Percentiles rank a stretch among this genome's conserved stretches.
Conservation (phyloP, 1,284 basidiomycete species). For the Boletus sp. region DNA sequence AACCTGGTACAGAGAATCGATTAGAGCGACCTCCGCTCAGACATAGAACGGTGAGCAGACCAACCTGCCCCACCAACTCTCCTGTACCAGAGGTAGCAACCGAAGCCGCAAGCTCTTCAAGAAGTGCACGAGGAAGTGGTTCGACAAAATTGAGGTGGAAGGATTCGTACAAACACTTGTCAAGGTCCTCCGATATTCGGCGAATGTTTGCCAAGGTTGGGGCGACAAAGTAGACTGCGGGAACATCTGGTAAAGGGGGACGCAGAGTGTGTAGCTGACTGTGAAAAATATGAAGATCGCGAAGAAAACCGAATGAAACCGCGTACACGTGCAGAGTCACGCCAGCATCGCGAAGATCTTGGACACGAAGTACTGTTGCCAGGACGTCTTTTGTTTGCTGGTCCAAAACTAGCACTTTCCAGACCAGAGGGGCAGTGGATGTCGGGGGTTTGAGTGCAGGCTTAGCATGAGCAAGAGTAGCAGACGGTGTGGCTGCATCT, state of each 20-base stretch:
- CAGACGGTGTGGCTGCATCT: constrained; percentile 35
- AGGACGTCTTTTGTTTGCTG: constrained; percentile 95
- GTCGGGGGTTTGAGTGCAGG: constrained; percentile 44
- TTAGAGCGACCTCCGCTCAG: neutral
- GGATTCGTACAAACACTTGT: constrained; percentile 86
- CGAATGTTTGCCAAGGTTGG: constrained; percentile 86
- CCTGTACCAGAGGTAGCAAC: constrained; percentile 85
- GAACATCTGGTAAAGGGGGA: constrained; percentile 91
- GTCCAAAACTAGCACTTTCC: constrained; percentile 96
- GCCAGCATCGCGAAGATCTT: constrained; percentile 93
- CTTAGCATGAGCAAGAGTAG: constrained; percentile 24
- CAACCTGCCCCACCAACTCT: constrained; percentile 76
- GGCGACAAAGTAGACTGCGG: constrained; percentile 95
- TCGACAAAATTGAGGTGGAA: constrained; percentile 96
- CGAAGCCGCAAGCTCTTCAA: constrained; percentile 91
- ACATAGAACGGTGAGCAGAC: constrained; percentile 14
- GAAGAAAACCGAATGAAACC: neutral
- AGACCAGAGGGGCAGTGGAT: constrained; percentile 74
- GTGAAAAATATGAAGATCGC: constrained; percentile 15
- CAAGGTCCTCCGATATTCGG: constrained; percentile 87
- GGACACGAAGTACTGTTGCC: constrained; percentile 91
- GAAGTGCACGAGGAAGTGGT: constrained; percentile 77
- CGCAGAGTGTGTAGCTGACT: constrained; percentile 90
- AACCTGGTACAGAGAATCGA: constrained; percentile 46
- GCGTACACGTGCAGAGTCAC: constrained; percentile 96